Conservation (phyloP, 148 eudicot genomes). For the Pharnaceum exiguum region DNA sequence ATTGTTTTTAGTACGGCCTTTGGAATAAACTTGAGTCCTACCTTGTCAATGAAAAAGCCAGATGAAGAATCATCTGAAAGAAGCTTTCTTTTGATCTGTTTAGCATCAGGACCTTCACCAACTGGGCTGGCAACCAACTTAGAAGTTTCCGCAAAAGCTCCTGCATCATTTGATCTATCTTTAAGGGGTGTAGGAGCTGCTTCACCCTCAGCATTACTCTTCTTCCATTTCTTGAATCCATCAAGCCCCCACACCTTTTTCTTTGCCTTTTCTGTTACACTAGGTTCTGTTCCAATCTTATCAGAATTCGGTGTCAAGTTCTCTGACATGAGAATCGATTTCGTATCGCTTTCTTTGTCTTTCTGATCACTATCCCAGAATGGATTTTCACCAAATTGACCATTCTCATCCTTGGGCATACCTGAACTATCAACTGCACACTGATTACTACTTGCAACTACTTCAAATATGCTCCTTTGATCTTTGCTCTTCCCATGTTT, state of each 20-base stretch:
- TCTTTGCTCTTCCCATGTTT: constrained; percentile 32
- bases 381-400: constrained; percentile 37
- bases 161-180: constrained; percentile 40
- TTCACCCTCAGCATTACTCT: constrained; percentile 53
- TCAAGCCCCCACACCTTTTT: constrained; percentile 59
- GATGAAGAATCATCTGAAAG: constrained; percentile 56
- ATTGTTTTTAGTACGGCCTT: no score
- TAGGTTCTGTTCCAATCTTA: constrained; percentile 8
- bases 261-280: constrained; percentile 28
- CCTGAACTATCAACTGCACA: constrained; percentile 3
- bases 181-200: constrained; percentile 43
- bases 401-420: constrained; percentile 17
- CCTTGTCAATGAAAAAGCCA: constrained; percentile 74
- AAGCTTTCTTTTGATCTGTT: constrained; percentile 46
- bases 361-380: constrained; percentile 35
- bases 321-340: constrained; percentile 57
- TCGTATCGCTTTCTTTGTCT: constrained; percentile 29
- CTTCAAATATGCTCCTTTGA: constrained; percentile 39
- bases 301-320: constrained; percentile 26
- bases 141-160: constrained; percentile 15
- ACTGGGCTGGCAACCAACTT: constrained; percentile 18
- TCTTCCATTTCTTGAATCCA: constrained; percentile 75
- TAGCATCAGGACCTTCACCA: constrained; percentile 44
- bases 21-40: background rate
- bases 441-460: constrained; percentile 9